Conservation (phyloP, 768 basidiomycete genomes). For the Phaeotremella fagi region DNA sequence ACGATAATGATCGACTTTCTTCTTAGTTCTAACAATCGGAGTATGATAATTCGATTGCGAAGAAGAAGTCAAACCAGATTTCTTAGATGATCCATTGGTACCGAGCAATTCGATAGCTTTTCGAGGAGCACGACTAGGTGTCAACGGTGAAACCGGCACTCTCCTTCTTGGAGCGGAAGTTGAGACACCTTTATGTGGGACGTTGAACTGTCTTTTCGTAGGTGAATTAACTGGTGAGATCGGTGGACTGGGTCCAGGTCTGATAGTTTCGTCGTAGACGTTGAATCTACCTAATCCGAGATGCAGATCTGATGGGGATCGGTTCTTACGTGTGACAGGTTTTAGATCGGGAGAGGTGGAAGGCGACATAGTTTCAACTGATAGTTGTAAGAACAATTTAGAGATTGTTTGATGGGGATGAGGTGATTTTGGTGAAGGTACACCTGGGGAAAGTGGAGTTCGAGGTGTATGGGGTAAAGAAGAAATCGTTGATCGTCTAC, state of each 20-base stretch:
- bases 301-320: conserved; percentile 18
- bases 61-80: no score
- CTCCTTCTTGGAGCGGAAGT: background rate
- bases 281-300: conserved; percentile 29
- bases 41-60: no score
- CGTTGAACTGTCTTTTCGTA: conserved; percentile 8
- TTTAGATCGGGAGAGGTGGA: background rate
- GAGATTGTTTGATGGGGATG: conserved; percentile 30
- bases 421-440: conserved; percentile 8
- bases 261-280: conserved; percentile 16
- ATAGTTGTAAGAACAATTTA: conserved; percentile 18
- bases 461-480: conserved; percentile 10
- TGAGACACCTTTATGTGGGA: background rate
- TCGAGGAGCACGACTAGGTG: conserved; percentile 33
- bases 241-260: conserved; percentile 30
- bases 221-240: conserved; percentile 12
- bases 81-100: background rate
- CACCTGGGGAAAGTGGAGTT: conserved; percentile 5
- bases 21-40: no score
- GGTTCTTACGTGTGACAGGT: background rate
- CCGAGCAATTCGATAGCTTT: conserved; percentile 38
- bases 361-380: background rate
- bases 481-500: conserved; percentile 23
- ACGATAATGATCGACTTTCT: conserved; percentile 22
- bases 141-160: conserved; percentile 22